A percentile compares a stretch with the other conserved stretches of the same genome.
Evolutionary conservation across 2,329 filamentous ascomycete species (phyloP).

Genomic region (Ilyonectria destructans): DNA sequence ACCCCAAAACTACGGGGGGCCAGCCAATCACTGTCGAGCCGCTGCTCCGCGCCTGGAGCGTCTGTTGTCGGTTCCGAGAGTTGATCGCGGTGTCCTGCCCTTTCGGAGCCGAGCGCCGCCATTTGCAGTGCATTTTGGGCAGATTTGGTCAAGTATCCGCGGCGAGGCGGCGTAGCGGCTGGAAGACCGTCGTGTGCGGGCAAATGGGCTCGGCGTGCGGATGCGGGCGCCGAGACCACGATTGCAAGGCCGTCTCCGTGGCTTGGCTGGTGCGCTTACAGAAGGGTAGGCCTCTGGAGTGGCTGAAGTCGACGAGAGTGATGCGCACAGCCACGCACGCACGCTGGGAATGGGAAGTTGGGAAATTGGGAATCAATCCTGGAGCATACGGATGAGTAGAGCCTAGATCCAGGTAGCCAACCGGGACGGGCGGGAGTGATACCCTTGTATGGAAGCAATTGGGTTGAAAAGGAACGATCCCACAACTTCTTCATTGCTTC

Average conservation of each 20-base stretch:
- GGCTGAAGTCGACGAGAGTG: constrained; percentile 2
- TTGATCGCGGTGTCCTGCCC: constrained; percentile 17
- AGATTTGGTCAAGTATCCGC: constrained; percentile 12
- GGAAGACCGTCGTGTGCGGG: background rate
- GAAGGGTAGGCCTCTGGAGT: background rate
- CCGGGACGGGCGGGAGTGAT: background rate
- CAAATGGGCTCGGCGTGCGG: constrained; percentile 5
- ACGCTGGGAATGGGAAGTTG: no score
- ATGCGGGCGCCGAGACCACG: constrained; percentile 10
- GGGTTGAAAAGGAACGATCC: constrained; percentile 17
- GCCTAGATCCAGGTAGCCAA: background rate
- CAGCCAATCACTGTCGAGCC: constrained; percentile 21
- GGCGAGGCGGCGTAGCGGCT: constrained; percentile 5
- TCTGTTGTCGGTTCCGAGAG: constrained; percentile 12
- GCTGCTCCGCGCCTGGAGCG: constrained; percentile 13
- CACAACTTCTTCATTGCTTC: constrained; percentile 4
- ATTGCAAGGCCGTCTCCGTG: background rate
- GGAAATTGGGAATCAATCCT: no score
- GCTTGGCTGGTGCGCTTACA: background rate
- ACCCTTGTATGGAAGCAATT: constrained; percentile 22
- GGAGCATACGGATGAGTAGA: no score
- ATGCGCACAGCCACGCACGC: background rate
- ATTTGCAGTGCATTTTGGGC: background rate
- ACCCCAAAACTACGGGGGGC: background rate
- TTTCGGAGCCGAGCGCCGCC: constrained; percentile 11